These are phyloP conservation scores for Solanum neorickii DNA, from an alignment of 257 asterid species.

Conservation along the genomic window DNA sequence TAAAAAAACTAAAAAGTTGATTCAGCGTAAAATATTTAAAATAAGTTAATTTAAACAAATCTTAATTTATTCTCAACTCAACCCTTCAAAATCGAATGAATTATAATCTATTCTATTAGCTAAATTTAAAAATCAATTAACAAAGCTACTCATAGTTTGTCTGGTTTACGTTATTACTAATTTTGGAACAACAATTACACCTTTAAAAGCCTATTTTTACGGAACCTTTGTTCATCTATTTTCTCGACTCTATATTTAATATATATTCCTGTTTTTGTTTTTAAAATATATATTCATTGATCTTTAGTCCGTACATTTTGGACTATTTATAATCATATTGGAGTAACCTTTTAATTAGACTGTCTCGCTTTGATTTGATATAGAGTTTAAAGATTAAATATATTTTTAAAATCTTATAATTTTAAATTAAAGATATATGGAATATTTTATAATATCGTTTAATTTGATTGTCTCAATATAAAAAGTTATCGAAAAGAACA, in stretches of 20 bases:
- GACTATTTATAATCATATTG: background rate
- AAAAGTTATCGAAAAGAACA: background rate
- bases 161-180: background rate
- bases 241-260: background rate
- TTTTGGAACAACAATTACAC: background rate
- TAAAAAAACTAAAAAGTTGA: too few species aligned
- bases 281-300: background rate
- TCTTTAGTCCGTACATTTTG: background rate
- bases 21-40: too few species aligned
- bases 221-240: background rate
- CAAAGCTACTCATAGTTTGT: background rate
- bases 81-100: background rate
- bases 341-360: background rate
- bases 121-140: background rate
- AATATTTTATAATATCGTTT: background rate
- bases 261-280: background rate
- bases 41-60: too few species aligned
- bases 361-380: background rate
- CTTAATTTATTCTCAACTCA: background rate
- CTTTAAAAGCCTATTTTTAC: background rate
- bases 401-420: too few species aligned
- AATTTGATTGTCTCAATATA: background rate
- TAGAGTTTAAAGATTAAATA: accelerated
- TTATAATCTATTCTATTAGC: background rate
- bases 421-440: too few species aligned